Percentiles rank a stretch among this genome's conserved stretches.
phyloP scores from a whole-genome alignment of 1,139 yeast species.

The Debaryomycetaceae sp. region DNA sequence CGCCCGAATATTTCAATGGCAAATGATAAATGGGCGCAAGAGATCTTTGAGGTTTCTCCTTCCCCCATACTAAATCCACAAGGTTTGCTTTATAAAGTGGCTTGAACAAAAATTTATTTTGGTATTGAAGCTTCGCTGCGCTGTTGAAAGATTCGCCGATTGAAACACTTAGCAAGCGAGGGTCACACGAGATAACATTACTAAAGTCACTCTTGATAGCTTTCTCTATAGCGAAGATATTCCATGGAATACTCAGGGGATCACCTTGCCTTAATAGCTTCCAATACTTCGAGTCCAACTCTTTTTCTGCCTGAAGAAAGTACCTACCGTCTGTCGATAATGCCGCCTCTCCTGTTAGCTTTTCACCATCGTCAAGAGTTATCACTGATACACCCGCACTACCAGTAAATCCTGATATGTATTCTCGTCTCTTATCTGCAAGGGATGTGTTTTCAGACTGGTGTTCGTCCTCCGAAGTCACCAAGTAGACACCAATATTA shows the following conservation, averaged over 20 bases:
- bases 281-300: constrained; percentile 36
- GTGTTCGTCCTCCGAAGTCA: constrained; percentile 91
- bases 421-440: constrained; percentile 51
- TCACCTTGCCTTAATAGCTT: constrained; percentile 37
- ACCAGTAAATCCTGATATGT: constrained; percentile 52
- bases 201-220: constrained; percentile 33
- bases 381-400: constrained; percentile 56
- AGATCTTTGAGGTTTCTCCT: constrained; percentile 37
- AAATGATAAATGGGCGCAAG: constrained; percentile 37
- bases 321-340: constrained; percentile 59
- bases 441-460: constrained; percentile 52
- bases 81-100: constrained; percentile 33
- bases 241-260: constrained; percentile 37
- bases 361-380: constrained; percentile 33
- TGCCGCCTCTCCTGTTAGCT: constrained; percentile 39
- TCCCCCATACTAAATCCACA: constrained; percentile 42
- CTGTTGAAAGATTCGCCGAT: constrained; percentile 33
- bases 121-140: constrained; percentile 18
- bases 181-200: constrained; percentile 40
- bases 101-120: constrained; percentile 22
- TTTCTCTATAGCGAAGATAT: constrained; percentile 30
- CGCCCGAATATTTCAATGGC: constrained; percentile 43
- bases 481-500: constrained; percentile 72
- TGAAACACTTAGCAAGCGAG: constrained; percentile 30
- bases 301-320: constrained; percentile 46